A percentile compares a stretch with the other conserved stretches of the same genome.
These are phyloP conservation scores for Raddia distichophylla DNA, from an alignment of 176 grass and related monocot genomes.

Conservation along the genomic window DNA sequence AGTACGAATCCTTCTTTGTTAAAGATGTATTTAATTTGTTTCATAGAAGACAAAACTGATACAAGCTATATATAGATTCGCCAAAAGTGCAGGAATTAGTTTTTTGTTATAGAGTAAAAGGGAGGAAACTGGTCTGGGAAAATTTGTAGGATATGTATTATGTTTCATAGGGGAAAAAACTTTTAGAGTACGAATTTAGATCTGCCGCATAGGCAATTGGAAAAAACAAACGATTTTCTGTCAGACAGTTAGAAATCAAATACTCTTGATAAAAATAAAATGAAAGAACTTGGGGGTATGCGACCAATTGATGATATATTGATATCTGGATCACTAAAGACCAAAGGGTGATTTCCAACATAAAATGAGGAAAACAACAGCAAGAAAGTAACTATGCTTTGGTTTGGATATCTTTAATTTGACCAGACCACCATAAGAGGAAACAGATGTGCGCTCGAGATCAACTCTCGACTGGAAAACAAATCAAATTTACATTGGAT, in stretches of 20 bases:
- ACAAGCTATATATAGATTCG: background rate
- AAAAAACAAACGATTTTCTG: background rate
- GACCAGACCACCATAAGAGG: constrained; percentile 22
- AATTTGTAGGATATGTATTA: background rate
- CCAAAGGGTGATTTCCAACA: background rate
- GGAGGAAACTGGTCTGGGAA: background rate
- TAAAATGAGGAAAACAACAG: constrained; percentile 35
- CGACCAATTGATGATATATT: background rate
- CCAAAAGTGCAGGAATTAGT: background rate
- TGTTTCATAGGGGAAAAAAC: background rate
- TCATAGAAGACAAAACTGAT: background rate
- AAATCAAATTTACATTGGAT: background rate
- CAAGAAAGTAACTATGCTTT: constrained; percentile 12
- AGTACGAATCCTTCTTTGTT: background rate
- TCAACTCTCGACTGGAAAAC: background rate
- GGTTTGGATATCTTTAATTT: background rate
- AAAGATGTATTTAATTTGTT: background rate
- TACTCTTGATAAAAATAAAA: background rate
- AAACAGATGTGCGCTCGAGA: constrained; percentile 26
- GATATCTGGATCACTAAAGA: constrained; percentile 16
- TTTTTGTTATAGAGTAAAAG: background rate
- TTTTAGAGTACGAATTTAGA: background rate
- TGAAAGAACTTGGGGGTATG: background rate
- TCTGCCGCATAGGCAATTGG: background rate
- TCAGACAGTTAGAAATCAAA: background rate